Evolutionary conservation across 163 green algal genomes (phyloP).

Genomic region (Coccomyxa subellipsoidea): DNA sequence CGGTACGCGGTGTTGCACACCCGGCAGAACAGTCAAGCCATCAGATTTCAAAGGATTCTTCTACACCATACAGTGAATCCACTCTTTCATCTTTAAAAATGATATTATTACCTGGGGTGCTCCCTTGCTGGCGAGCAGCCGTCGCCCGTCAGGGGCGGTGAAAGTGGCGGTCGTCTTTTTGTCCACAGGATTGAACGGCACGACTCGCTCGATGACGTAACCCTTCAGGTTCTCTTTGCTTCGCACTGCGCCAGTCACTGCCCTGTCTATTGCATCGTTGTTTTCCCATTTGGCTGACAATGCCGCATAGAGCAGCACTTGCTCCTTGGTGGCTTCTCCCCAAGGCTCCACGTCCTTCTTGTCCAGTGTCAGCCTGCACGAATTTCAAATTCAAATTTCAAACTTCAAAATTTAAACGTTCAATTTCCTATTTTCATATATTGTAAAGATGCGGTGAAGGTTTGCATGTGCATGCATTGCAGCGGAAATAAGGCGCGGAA

Average conservation of each 20-base stretch:
- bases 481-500: too few relatives aligned
- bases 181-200: constrained; percentile 59
- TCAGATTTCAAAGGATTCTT: too few relatives aligned
- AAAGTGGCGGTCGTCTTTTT: constrained; percentile 48
- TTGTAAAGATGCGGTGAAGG: too few relatives aligned
- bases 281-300: constrained; percentile 41
- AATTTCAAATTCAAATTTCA: not conserved
- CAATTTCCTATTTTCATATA: too few relatives aligned
- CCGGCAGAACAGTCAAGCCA: too few relatives aligned
- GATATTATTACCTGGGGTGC: constrained; percentile 61
- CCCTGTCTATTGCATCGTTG: constrained; percentile 39
- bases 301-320: constrained; percentile 31
- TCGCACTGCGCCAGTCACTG: constrained; percentile 23
- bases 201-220: constrained; percentile 14
- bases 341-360: constrained; percentile 28
- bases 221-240: not conserved
- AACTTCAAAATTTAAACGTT: too few relatives aligned
- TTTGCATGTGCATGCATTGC: too few relatives aligned
- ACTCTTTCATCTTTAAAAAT: too few relatives aligned
- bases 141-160: not conserved
- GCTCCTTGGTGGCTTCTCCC: constrained; percentile 1
- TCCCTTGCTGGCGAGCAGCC: constrained; percentile 41
- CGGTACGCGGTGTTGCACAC: too few relatives aligned
- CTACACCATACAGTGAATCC: too few relatives aligned
- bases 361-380: constrained; percentile 43